Evolutionary conservation across 352 stramenopile species (phyloP).

Genomic region (Phytophthora capsici): DNA sequence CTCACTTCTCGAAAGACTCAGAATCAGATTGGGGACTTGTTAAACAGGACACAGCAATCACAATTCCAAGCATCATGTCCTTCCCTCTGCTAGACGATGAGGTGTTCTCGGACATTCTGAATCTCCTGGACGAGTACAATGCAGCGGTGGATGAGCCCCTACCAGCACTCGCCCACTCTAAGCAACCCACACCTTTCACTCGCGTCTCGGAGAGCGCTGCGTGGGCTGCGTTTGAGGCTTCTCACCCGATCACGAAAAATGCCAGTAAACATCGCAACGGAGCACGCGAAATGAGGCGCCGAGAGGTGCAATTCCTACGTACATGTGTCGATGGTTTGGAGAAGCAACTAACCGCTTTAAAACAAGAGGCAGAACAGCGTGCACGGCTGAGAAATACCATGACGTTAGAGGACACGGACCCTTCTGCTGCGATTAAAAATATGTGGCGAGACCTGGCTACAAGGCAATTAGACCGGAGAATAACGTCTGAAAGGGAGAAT

Average conservation of each 20-base stretch:
- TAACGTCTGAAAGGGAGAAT: slow-evolving; percentile 36
- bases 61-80: slow-evolving; percentile 22
- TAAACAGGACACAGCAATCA: slow-evolving; percentile 13
- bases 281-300: slow-evolving; percentile 35
- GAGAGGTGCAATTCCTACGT: slow-evolving; percentile 36
- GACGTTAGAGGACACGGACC: not conserved
- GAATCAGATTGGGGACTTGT: slow-evolving; percentile 12
- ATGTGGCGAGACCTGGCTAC: slow-evolving; percentile 38
- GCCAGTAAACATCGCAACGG: slow-evolving; percentile 43
- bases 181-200: not conserved
- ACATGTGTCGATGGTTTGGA: slow-evolving; percentile 25
- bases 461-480: slow-evolving; percentile 35
- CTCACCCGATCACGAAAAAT: slow-evolving; percentile 14
- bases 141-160: slow-evolving; percentile 3
- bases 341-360: slow-evolving; percentile 21
- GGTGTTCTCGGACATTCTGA: slow-evolving; percentile 34
- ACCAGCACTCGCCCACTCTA: not conserved
- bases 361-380: slow-evolving; percentile 15
- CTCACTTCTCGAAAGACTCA: not conserved
- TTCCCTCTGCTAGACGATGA: slow-evolving; percentile 37
- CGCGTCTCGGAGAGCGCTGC: slow-evolving; percentile 8
- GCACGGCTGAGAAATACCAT: not conserved
- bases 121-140: slow-evolving; percentile 38
- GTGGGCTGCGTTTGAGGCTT: slow-evolving; percentile 25
- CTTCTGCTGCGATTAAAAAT: slow-evolving; percentile 8